Evolutionary conservation across 768 basidiomycete genomes (phyloP).

Genomic region (Lyophyllum semitale): DNA sequence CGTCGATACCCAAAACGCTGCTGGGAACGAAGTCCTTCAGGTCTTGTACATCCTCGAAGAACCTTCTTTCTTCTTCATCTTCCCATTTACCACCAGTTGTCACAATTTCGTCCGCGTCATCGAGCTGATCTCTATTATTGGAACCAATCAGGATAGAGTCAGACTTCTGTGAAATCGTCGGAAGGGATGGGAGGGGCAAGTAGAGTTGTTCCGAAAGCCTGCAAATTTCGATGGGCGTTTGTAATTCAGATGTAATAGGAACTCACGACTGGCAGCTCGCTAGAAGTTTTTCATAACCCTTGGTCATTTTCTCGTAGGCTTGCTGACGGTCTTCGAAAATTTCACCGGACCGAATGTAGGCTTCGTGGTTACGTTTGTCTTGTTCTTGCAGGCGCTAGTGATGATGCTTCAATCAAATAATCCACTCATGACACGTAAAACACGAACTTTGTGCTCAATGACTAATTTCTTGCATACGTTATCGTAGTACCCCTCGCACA

Average conservation of each 20-base stretch:
- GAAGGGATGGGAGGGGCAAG: conserved; percentile 79
- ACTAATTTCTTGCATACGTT: conserved; percentile 88
- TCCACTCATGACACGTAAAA: not conserved
- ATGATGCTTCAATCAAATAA: conserved; percentile 1
- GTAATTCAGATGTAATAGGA: not conserved
- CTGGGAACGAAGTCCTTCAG: conserved; percentile 90
- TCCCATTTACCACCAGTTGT: conserved; percentile 88
- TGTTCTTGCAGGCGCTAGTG: conserved; percentile 91
- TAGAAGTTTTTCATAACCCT: conserved; percentile 89
- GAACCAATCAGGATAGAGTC: conserved; percentile 81
- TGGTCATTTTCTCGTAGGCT: conserved; percentile 98
- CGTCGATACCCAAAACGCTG: conserved; percentile 78
- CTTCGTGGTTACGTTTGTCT: conserved; percentile 96
- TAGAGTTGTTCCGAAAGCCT: conserved; percentile 93
- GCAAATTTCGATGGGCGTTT: conserved; percentile 8
- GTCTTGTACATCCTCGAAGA: conserved; percentile 93
- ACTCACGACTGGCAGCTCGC: conserved; percentile 85
- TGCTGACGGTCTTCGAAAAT: conserved; percentile 99
- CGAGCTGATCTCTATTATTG: conserved; percentile 34
- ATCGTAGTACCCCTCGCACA: conserved; percentile 94
- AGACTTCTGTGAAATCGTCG: conserved; percentile 76
- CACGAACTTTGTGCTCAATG: conserved; percentile 82
- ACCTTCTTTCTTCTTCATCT: conserved; percentile 93
- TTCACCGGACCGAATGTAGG: conserved; percentile 98
- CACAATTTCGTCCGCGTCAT: conserved; percentile 57